Evolutionary conservation across 345 rosid genomes (phyloP), one percentile per base, ranked within the genome.

Genomic region (Camelina laxa): DNA sequence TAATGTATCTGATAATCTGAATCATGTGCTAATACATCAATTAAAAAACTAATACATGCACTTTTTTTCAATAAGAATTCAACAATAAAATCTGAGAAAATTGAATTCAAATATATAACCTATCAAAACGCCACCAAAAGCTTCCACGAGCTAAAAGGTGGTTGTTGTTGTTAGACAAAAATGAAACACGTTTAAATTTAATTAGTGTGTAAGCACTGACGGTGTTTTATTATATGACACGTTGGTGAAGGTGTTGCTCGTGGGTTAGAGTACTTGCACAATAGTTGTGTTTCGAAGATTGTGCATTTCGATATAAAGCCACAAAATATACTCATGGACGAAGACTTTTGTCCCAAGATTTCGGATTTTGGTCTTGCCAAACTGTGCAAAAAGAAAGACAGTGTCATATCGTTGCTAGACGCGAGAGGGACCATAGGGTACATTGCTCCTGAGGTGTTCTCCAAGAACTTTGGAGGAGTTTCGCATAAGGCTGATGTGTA

Each of bases 271-370:
- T 83, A 83, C 54, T 68, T 84, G 61, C 90, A 86, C 45, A 62
- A 51, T n/a, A 86, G 83, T 8, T 84, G 85, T 65, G 84, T 35
- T 39, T 75, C 77, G 0, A 81, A 65, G 59, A 81, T 83, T 38
- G 35, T 86, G 20, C 82, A 84, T 67, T 86, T 83, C 0, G 85
- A 86, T 60, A 81, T 84, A 72, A 87, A 82, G 36, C 85, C 88
- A n/a, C 81, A 78, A 0, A 82, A 83, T 47, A 75, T 85, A 58
- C 84, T 81, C 62, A 60, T 85, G 7, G 85, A 85, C 0, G 53
- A 69, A 62, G 71, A 82, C 0, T 82, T 82, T 20, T 60, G 74
- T 15, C 85, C 87, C 0, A 84, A 85, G 53, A 85, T 84, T 11
- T 81, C 80, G 0, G 83, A 87, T 44, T 87, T 85, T 0, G 85